Percentiles rank a stretch among this genome's conserved stretches.
Conservation (phyloP, 2,329 filamentous ascomycete species). For the Fulvia fulva region DNA sequence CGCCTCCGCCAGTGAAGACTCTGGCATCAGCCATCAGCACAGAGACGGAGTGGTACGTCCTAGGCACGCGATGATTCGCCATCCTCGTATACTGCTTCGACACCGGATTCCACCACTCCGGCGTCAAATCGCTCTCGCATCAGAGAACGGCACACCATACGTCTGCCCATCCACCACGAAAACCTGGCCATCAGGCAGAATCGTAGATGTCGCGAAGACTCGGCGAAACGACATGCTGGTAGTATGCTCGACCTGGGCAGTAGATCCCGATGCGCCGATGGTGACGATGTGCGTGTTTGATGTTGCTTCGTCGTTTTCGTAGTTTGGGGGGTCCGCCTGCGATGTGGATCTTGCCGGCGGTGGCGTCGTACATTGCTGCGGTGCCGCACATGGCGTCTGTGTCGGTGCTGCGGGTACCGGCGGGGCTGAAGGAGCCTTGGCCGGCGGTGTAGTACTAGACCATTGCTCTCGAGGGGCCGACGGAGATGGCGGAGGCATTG, state of each 20-base stretch:
- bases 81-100: constrained; percentile 16
- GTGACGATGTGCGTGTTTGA: constrained; percentile 50
- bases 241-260: not conserved
- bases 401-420: constrained; percentile 44
- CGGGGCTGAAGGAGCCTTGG: constrained; percentile 39
- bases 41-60: constrained; percentile 50
- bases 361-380: constrained; percentile 55
- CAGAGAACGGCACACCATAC: constrained; percentile 13
- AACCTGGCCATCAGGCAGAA: constrained; percentile 34
- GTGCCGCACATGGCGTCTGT: constrained; percentile 54
- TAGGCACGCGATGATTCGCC: constrained; percentile 32
- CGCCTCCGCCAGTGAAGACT: constrained; percentile 51
- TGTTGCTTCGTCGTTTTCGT: constrained; percentile 41
- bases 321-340: constrained; percentile 49
- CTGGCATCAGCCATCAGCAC: constrained; percentile 51
- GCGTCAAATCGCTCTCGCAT: constrained; percentile 17
- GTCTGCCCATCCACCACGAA: constrained; percentile 32
- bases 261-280: constrained; percentile 31
- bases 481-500: constrained; percentile 54
- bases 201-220: constrained; percentile 24
- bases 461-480: constrained; percentile 52
- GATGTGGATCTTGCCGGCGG: constrained; percentile 51
- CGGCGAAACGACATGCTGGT: constrained; percentile 29
- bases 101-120: constrained; percentile 19
- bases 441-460: constrained; percentile 54